Evolutionary conservation across 768 basidiomycete species (phyloP).

Genomic region (Podaxis sp.): DNA sequence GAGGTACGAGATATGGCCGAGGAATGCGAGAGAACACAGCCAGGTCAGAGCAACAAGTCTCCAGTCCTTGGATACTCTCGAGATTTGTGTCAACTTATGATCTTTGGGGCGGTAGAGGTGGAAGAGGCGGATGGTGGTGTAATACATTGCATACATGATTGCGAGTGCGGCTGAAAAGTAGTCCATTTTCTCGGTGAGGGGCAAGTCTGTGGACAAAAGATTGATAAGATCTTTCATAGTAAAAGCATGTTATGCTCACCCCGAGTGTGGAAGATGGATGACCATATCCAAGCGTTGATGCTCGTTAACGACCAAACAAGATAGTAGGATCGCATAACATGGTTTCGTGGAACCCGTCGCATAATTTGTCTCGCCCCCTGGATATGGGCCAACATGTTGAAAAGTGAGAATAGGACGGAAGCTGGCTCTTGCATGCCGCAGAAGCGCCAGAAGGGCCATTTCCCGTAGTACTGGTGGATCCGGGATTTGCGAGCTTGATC

Average conservation of each 20-base stretch:
- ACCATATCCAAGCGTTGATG: constrained; percentile 93
- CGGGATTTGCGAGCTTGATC: constrained; percentile 36
- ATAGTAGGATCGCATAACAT: constrained; percentile 73
- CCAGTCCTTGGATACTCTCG: constrained; percentile 17
- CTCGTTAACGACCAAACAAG: constrained; percentile 61
- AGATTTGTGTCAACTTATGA: constrained; percentile 17
- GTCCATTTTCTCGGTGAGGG: constrained; percentile 84
- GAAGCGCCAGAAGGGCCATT: constrained; percentile 94
- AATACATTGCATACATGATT: constrained; percentile 79
- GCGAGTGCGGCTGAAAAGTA: constrained; percentile 92
- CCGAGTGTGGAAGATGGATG: constrained; percentile 86
- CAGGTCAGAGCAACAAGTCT: constrained; percentile 38
- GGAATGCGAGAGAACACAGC: constrained; percentile 50
- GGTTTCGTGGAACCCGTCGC: constrained; percentile 40
- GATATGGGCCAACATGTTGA: constrained; percentile 76
- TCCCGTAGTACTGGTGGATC: constrained; percentile 85
- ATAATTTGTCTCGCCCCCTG: constrained; percentile 50
- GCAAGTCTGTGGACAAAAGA: constrained; percentile 50
- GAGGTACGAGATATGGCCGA: constrained; percentile 78
- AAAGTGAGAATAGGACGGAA: constrained; percentile 83
- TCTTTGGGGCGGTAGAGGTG: constrained; percentile 53
- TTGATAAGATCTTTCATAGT: not conserved
- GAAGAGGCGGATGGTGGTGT: constrained; percentile 70
- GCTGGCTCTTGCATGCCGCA: constrained; percentile 94
- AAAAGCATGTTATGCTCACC: constrained; percentile 43